These are phyloP conservation scores for Exophiala sideris DNA, from an alignment of 2,329 filamentous ascomycete species.

Conservation along the genomic window DNA sequence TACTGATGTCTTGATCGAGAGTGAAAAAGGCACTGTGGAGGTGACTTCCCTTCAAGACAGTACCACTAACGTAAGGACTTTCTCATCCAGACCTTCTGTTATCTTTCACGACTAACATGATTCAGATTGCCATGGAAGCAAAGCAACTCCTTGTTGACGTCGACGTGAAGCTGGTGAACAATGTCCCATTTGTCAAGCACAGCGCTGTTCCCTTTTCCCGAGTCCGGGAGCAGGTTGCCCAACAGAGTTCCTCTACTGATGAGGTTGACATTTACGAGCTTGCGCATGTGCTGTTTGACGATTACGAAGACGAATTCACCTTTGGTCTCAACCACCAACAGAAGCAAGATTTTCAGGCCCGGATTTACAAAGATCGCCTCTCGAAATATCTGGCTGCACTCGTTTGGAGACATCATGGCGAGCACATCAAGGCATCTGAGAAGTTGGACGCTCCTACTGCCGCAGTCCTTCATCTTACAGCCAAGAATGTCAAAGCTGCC, in stretches of 20 bases:
- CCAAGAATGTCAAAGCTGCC: conserved; percentile 75
- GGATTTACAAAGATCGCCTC: conserved; percentile 48
- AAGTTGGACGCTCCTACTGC: conserved; percentile 69
- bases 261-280: conserved; percentile 72
- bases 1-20: conserved; percentile 5
- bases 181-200: conserved; percentile 54
- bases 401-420: conserved; percentile 61
- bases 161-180: conserved; percentile 49
- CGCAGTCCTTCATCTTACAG: conserved; percentile 74
- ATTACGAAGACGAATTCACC: conserved; percentile 46
- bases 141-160: conserved; percentile 16
- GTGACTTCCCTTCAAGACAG: conserved; percentile 15
- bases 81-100: conserved; percentile 1
- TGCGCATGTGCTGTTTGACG: conserved; percentile 77
- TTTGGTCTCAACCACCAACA: conserved; percentile 40
- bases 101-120: not conserved
- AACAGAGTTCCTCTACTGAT: conserved; percentile 24
- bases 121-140: conserved; percentile 10
- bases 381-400: conserved; percentile 41
- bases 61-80: conserved; percentile 1
- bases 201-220: conserved; percentile 31
- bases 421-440: conserved; percentile 53
- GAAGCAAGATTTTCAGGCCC: conserved; percentile 39
- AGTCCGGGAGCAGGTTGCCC: conserved; percentile 29
- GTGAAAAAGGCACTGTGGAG: conserved; percentile 1